These are phyloP conservation scores for Ganoderma lingzhi DNA, from an alignment of 1,284 basidiomycete species.

Conservation along the genomic window DNA sequence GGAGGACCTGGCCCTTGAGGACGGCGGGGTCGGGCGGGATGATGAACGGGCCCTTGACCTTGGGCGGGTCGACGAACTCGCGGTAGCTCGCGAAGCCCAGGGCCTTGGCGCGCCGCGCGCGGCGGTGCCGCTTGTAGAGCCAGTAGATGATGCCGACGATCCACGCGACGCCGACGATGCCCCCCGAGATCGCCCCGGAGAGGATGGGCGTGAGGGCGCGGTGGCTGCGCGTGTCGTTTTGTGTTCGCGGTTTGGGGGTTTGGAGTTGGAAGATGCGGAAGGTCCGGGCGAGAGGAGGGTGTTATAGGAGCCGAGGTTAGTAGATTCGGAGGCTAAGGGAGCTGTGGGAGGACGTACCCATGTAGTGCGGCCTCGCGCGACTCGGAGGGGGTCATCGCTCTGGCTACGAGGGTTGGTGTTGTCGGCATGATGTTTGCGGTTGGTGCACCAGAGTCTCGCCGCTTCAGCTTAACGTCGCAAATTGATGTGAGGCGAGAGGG, in stretches of 20 bases:
- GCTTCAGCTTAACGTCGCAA: background rate
- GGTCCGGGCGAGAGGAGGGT: background rate
- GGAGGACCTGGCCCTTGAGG: slow-evolving; percentile 54
- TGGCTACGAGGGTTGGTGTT: background rate
- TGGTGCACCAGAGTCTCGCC: background rate
- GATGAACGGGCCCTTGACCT: slow-evolving; percentile 51
- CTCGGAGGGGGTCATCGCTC: slow-evolving; percentile 3
- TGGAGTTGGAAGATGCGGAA: too few species aligned
- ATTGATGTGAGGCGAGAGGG: background rate
- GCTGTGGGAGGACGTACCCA: slow-evolving; percentile 39
- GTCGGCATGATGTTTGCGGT: background rate
- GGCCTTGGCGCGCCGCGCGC: slow-evolving; percentile 40
- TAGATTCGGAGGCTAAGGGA: background rate
- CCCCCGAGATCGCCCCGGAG: slow-evolving; percentile 67
- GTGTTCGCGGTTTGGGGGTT: too few species aligned
- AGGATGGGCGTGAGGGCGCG: slow-evolving; percentile 69
- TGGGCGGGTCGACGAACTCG: slow-evolving; percentile 42
- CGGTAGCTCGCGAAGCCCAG: slow-evolving; percentile 40
- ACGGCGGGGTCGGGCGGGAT: slow-evolving; percentile 76
- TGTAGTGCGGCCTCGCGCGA: slow-evolving; percentile 35
- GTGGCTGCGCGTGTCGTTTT: slow-evolving; percentile 46
- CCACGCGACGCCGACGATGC: slow-evolving; percentile 60
- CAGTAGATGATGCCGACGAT: slow-evolving; percentile 45
- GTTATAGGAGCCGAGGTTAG: background rate
- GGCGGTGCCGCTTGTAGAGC: slow-evolving; percentile 45